Evolutionary conservation across 495 filamentous ascomycete genomes (phyloP).

Genomic region (Penicillium longicatenatum): DNA sequence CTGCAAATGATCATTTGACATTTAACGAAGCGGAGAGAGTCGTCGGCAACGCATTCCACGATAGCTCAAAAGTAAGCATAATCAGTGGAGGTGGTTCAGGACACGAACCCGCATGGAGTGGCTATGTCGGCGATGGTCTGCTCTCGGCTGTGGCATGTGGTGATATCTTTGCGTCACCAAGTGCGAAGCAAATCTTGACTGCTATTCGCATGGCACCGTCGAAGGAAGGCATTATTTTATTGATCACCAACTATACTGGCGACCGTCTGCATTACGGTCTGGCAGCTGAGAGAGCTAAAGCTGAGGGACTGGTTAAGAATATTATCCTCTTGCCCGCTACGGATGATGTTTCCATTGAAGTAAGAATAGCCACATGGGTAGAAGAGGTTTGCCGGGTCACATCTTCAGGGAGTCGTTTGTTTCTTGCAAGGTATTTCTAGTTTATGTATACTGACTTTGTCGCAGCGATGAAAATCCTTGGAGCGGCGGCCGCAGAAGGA

Average conservation of each 20-base stretch:
- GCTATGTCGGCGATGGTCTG: conserved; percentile 13
- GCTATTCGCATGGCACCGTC: no score
- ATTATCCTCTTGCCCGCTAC: conserved; percentile 5
- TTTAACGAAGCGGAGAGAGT: conserved; percentile 12
- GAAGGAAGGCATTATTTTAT: no score
- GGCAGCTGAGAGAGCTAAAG: conserved; percentile 8
- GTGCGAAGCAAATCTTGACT: no score
- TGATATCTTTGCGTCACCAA: conserved; percentile 12
- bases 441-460: no score
- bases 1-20: conserved; percentile 11
- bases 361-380: conserved; percentile 12
- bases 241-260: no score
- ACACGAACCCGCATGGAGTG: conserved; percentile 12
- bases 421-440: no score
- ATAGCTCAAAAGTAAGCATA: conserved; percentile 11
- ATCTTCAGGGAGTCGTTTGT: no score
- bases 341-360: conserved; percentile 13
- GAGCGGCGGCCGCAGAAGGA: no score
- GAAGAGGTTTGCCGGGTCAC: no score
- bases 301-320: conserved; percentile 1
- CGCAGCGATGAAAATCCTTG: no score
- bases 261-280: conserved; percentile 12
- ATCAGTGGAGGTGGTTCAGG: conserved; percentile 11
- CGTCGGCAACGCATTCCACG: conserved; percentile 12
- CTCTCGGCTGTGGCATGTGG: conserved; percentile 7